Conservation (phyloP, 202 grass and related monocot species). For the Saccharum hybrid region DNA sequence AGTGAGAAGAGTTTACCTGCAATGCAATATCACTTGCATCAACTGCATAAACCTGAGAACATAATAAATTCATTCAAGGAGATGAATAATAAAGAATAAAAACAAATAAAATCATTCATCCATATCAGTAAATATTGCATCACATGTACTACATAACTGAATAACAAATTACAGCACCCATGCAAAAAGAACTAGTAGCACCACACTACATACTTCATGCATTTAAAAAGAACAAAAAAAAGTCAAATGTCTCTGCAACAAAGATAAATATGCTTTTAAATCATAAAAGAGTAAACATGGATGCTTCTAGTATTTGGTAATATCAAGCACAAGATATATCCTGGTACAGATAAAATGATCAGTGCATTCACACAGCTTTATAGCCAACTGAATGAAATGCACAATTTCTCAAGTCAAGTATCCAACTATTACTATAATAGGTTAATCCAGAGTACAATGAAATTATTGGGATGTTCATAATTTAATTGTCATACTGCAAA, state of each 20-base stretch:
- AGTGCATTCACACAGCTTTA: constrained; percentile 27
- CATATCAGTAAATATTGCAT: constrained; percentile 5
- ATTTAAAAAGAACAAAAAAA: not conserved
- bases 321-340: constrained; percentile 14
- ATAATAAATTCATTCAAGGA: constrained; percentile 44
- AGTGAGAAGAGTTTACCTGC: constrained; percentile 57
- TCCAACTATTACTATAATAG: not conserved
- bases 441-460: not conserved
- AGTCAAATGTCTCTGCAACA: not conserved
- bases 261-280: constrained; percentile 28
- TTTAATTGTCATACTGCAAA: not conserved
- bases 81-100: constrained; percentile 25
- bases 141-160: constrained; percentile 8
- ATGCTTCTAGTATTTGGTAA: constrained; percentile 4
- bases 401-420: constrained; percentile 16
- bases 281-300: not conserved
- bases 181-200: not conserved
- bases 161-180: constrained; percentile 29
- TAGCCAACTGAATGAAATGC: not conserved
- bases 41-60: constrained; percentile 87
- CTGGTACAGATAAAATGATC: constrained; percentile 39
- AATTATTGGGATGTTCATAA: constrained; percentile 6
- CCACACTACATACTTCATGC: not conserved
- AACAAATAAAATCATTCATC: constrained; percentile 8
- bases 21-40: constrained; percentile 95